Evolutionary conservation across 2,329 filamentous ascomycete species (phyloP).

Genomic region (Pestalotiopsis sp.): DNA sequence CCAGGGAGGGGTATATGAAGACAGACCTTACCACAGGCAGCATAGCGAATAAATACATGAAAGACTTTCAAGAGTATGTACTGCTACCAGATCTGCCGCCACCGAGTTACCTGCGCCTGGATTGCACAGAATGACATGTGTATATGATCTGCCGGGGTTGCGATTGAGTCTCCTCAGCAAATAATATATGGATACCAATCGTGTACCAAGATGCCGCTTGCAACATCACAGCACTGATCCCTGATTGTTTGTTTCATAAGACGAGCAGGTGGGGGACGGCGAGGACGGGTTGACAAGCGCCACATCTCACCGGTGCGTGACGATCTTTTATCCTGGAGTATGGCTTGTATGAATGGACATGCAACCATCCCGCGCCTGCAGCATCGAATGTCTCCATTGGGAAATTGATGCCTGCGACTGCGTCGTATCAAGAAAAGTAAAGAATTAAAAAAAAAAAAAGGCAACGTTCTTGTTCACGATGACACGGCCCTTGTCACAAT

Average conservation of each 20-base stretch:
- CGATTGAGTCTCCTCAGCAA: background rate
- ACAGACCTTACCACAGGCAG: background rate
- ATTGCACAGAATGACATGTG: background rate
- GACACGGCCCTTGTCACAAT: too few relatives aligned
- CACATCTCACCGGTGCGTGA: background rate
- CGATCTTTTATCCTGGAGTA: background rate
- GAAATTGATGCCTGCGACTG: background rate
- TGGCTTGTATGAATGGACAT: background rate
- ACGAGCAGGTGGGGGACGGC: background rate
- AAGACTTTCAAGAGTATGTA: background rate
- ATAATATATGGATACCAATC: background rate
- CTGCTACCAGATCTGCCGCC: background rate
- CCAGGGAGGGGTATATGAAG: too few relatives aligned
- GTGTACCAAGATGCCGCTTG: background rate
- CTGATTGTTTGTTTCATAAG: background rate
- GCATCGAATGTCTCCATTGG: background rate
- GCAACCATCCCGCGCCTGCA: background rate
- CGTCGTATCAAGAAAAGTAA: too few relatives aligned
- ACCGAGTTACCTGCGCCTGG: background rate
- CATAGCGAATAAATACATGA: too few relatives aligned
- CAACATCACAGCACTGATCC: background rate
- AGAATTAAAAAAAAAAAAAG: too few relatives aligned
- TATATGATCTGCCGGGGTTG: background rate
- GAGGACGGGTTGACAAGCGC: background rate
- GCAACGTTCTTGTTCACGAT: too few relatives aligned